Percentiles rank a stretch among this genome's conserved stretches.
Evolutionary conservation across 2,329 filamentous ascomycete species (phyloP).

Genomic region (Ceratocystis eucalypticola): DNA sequence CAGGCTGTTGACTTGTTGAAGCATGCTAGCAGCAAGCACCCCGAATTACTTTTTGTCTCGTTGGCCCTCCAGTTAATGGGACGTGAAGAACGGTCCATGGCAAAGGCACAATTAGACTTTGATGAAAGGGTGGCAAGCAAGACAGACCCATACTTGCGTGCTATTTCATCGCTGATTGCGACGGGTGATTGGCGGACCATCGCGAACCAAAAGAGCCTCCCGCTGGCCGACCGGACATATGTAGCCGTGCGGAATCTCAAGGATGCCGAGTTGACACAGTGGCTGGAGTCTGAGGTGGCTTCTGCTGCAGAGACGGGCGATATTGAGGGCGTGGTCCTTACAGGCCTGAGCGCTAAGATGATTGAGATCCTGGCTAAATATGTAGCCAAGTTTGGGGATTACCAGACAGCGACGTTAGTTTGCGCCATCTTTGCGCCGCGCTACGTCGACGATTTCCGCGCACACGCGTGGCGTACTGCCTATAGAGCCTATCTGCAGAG

Average conservation of each 20-base stretch:
- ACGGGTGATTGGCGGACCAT: slow-evolving; percentile 65
- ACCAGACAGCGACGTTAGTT: slow-evolving; percentile 65
- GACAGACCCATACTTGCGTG: slow-evolving; percentile 65
- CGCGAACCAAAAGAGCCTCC: slow-evolving; percentile 57
- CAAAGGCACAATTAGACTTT: slow-evolving; percentile 42
- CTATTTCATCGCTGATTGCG: slow-evolving; percentile 64
- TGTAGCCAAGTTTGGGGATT: slow-evolving; percentile 60
- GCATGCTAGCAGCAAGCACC: slow-evolving; percentile 46
- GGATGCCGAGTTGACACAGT: slow-evolving; percentile 48
- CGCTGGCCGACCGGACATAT: slow-evolving; percentile 59
- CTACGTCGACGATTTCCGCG: slow-evolving; percentile 65
- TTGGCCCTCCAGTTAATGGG: slow-evolving; percentile 51
- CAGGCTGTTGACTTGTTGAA: slow-evolving; percentile 59
- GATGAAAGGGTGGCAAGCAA: slow-evolving; percentile 47
- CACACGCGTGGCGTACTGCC: slow-evolving; percentile 56
- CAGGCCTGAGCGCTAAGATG: slow-evolving; percentile 57
- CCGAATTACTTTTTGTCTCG: slow-evolving; percentile 54
- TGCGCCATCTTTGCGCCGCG: slow-evolving; percentile 60
- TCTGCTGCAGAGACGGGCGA: slow-evolving; percentile 41
- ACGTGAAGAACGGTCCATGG: slow-evolving; percentile 33
- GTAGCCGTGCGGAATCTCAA: slow-evolving; percentile 56
- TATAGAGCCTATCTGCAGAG: slow-evolving; percentile 61
- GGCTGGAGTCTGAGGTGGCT: slow-evolving; percentile 52
- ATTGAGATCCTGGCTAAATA: slow-evolving; percentile 67
- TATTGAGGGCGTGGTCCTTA: slow-evolving; percentile 64